Percentiles rank a stretch among this genome's conserved stretches.
phyloP scores from a whole-genome alignment of 1,284 basidiomycete genomes.

The Cutaneotrichosporon cavernicola region DNA sequence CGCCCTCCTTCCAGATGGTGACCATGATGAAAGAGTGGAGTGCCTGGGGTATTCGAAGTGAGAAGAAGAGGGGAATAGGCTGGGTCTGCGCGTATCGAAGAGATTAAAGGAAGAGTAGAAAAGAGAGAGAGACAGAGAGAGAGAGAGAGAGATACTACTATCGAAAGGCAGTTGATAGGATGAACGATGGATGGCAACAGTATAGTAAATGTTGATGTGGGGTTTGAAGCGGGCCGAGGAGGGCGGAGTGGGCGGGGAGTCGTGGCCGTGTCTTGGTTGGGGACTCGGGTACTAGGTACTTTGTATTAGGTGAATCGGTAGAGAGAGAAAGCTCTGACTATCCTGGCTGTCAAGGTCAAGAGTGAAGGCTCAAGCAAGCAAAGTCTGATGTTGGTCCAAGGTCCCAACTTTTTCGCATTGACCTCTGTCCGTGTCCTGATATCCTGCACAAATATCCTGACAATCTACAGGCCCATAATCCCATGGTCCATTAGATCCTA shows the following conservation, averaged over 20 bases:
- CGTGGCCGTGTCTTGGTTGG: conserved; percentile 7
- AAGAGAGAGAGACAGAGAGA: not conserved
- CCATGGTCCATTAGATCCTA: no score
- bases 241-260: conserved; percentile 4
- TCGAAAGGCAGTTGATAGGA: not conserved
- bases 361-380: no score
- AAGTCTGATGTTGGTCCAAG: not conserved
- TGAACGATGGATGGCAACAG: not conserved
- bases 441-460: no score
- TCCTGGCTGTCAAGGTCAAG: no score
- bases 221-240: not conserved
- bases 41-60: not conserved
- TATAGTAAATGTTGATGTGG: conserved; percentile 1
- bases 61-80: not conserved
- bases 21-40: conserved; percentile 3
- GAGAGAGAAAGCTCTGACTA: not conserved
- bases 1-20: conserved; percentile 29
- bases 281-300: not conserved
- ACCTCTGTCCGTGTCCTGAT: not conserved
- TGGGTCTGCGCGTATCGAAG: not conserved
- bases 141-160: not conserved
- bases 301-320: not conserved
- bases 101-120: conserved; percentile 1
- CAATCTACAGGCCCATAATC: no score
- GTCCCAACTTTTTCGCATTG: not conserved